phyloP scores from a whole-genome alignment of 441 rosid genomes.

The Adansonia gregorii region DNA sequence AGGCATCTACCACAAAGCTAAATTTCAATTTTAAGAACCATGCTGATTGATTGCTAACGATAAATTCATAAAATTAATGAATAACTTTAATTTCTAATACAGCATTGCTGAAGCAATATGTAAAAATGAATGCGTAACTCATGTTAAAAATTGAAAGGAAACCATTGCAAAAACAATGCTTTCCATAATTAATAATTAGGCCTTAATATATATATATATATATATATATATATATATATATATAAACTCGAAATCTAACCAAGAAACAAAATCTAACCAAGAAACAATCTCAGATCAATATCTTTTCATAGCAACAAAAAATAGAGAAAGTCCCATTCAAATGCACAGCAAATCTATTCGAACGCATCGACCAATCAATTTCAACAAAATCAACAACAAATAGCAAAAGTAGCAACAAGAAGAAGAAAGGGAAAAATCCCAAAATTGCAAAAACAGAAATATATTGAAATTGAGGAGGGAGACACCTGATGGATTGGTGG shows the following conservation, averaged over 20 bases:
- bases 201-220: background rate
- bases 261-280: background rate
- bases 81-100: background rate
- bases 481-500: conserved; percentile 87
- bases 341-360: conserved; percentile 21
- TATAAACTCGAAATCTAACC: background rate
- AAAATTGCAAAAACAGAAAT: background rate
- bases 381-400: conserved; percentile 22
- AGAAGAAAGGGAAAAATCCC: background rate
- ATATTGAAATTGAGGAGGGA: background rate
- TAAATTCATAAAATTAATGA: background rate
- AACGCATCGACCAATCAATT: conserved; percentile 19
- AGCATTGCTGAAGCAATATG: conserved; percentile 1
- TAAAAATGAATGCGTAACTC: background rate
- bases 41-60: background rate
- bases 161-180: background rate
- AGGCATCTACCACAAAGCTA: background rate
- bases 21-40: background rate
- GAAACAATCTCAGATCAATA: background rate
- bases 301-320: background rate
- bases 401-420: background rate
- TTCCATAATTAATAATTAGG: background rate
- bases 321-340: background rate
- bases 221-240: too few species aligned
- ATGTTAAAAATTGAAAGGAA: background rate